Base-by-base conservation (phyloP, 257 asterid species). In the Petunia axillaris region DNA sequence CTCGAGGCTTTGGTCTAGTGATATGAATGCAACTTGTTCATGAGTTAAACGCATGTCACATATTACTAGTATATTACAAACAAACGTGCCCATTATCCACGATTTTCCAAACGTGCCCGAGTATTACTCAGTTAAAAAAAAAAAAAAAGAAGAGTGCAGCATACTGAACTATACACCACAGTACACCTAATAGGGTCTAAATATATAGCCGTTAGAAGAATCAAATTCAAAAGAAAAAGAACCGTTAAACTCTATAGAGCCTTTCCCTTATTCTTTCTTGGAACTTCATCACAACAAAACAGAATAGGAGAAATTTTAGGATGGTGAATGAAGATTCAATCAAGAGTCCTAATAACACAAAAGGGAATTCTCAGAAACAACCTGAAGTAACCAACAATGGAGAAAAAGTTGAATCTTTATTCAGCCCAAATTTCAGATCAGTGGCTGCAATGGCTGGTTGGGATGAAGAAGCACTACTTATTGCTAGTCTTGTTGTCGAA, bases 401-500 rank as follows among this genome's bases (percentile, higher is more conserved):
- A 25, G 86, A 83, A 13, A 81, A 78, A 75, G 41, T 80, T 15
- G 91, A 82, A 15, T 71, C 64, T 53, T 8, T 92, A 86, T 86
- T 95, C 85, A 95, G 97, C 80, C 99, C 99, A 25, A 77, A 97
- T 80, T 95, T 95, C 80, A 86, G 93, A 84, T 92, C 99, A 1
- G 94, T 89, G 38, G 99, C 97, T 15, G 98, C 92, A 67, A 90
- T 92, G 99, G 99, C 99, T 43, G 99, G 99, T 67, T 95, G 99
- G 99, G 99, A 95, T 59, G 98, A 95, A 84, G 99, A 95, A 83
- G 90, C 99, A 9, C 93, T 95, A 77, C 83, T 93, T 66, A 38
- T 87, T 1, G 98, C 99, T 6, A 89, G 86, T 80, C 88, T 90
- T 73, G 84, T 92, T n/a, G 98, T 95, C 0, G 98, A 95, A 86